Base-by-base conservation (phyloP, 2,329 filamentous ascomycete genomes). In the Colletotrichum cereale region DNA sequence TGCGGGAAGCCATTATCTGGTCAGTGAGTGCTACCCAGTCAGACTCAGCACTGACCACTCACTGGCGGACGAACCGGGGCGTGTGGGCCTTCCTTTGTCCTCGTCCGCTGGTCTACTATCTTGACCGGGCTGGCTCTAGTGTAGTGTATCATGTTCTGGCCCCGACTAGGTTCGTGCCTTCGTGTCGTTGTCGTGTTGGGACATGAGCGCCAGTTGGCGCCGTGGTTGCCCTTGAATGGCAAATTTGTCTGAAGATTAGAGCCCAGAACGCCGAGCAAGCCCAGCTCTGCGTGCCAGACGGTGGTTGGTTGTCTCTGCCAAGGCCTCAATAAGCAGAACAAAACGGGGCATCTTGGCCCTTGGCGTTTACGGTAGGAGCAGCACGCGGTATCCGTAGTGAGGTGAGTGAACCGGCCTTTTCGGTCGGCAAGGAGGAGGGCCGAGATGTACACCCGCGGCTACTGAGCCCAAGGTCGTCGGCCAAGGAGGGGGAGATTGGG, bases 181-280 rank as follows among this genome's bases (percentile, higher is more conserved):
- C 55, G 29, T 55, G 36, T 62, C 56, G 42, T 67, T 67, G 40
- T 57, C 50, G 24, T 53, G 38, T 38, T 62, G 34, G 65, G 38
- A 31, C 14, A 40, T 21, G n/a, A 56, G n/a, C 26, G 38, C 53
- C 36, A 64, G 64, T 18, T 60, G 66, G 38, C 48, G 52, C 50
- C 65, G 57, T 60, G 44, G 64, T 58, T 62, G 69, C 38, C 66
- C 60, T 50, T 47, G 60, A 31, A 26, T 38, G 36, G 52, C 60
- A 60, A 55, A 64, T 73, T 69, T 71, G 63, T 53, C 48, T 53
- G 31, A 47, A 73, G 70, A 74, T 74, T 73, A 70, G 62, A 71
- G 70, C 70, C 72, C 66, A 74, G 72, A 69, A 60, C 66, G 69
- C 70, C 72, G 56, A 73, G 65, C 12, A 38, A 62, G 62, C 38